Conservation (phyloP, 2,329 filamentous ascomycete species). For the Botryotinia narcissicola region DNA sequence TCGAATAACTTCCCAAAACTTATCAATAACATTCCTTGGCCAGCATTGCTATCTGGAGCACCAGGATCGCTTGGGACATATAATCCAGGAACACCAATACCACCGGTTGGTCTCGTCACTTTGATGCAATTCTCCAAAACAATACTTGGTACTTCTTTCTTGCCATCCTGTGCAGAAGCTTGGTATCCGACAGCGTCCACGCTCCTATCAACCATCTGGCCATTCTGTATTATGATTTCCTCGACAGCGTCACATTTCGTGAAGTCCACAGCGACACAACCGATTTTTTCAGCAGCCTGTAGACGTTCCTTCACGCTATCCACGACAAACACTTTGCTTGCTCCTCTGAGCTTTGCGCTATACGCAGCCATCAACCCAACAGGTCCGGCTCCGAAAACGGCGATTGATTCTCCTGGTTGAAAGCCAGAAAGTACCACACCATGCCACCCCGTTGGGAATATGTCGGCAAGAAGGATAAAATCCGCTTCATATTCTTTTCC, state of each 20-base stretch:
- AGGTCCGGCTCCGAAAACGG: conserved; percentile 62
- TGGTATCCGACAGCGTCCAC: conserved; percentile 68
- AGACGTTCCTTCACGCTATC: conserved; percentile 61
- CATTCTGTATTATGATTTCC: conserved; percentile 58
- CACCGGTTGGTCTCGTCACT: conserved; percentile 35
- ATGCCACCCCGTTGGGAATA: conserved; percentile 54
- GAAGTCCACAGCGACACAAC: conserved; percentile 60
- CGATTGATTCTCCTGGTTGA: conserved; percentile 58
- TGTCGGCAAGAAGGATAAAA: conserved; percentile 53
- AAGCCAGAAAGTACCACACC: conserved; percentile 58
- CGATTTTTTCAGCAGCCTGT: conserved; percentile 58
- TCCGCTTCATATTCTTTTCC: conserved; percentile 65
- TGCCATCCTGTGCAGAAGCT: conserved; percentile 54
- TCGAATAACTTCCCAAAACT: conserved; percentile 68
- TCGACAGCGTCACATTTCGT: conserved; percentile 57
- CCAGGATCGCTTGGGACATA: conserved; percentile 54
- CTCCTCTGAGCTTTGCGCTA: conserved; percentile 58
- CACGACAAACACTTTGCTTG: conserved; percentile 59
- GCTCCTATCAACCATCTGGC: conserved; percentile 60
- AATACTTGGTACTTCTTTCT: conserved; percentile 60
- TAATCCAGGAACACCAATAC: conserved; percentile 36
- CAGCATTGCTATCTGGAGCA: conserved; percentile 57
- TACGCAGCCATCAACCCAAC: conserved; percentile 67
- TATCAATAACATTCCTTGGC: conserved; percentile 62
- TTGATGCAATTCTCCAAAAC: conserved; percentile 35